phyloP scores from a whole-genome alignment of 176 grass and related monocot genomes.

The Hordeum vulgare region DNA sequence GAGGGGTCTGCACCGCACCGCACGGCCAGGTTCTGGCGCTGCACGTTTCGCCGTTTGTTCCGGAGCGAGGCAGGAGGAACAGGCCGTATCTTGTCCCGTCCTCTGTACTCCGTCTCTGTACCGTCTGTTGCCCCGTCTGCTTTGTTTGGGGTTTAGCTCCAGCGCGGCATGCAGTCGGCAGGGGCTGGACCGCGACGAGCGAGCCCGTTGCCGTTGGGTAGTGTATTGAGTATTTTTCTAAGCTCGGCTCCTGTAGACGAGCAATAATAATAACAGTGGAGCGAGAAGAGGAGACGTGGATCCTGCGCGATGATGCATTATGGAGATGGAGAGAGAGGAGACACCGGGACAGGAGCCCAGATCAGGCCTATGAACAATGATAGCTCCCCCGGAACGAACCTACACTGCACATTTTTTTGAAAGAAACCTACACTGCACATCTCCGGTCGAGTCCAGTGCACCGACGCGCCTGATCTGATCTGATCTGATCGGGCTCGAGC shows the following conservation, averaged over 20 bases:
- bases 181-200: constrained; percentile 1
- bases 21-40: constrained; percentile 12
- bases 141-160: constrained; percentile 10
- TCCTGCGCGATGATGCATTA: constrained; percentile 8
- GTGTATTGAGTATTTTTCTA: neutral
- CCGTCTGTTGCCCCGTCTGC: constrained; percentile 7
- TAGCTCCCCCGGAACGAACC: constrained; percentile 18
- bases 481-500: neutral
- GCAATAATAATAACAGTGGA: neutral
- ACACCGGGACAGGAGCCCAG: neutral
- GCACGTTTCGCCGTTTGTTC: constrained; percentile 30
- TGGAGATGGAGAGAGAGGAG: neutral
- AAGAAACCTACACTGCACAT: constrained; percentile 9
- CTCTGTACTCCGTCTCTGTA: neutral
- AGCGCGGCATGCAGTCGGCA: constrained; percentile 3
- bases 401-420: neutral
- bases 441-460: neutral
- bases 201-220: constrained; percentile 5
- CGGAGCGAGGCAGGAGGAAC: constrained; percentile 6
- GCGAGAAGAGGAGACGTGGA: neutral
- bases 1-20: neutral
- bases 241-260: constrained; percentile 1
- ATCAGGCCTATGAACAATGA: constrained; percentile 17
- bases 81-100: constrained; percentile 31
- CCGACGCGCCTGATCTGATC: neutral